A percentile compares a stretch with the other conserved stretches of the same genome.
Evolutionary conservation across 2,329 filamentous ascomycete species (phyloP).

Genomic region (Aspergillus oerlinghausenensis): DNA sequence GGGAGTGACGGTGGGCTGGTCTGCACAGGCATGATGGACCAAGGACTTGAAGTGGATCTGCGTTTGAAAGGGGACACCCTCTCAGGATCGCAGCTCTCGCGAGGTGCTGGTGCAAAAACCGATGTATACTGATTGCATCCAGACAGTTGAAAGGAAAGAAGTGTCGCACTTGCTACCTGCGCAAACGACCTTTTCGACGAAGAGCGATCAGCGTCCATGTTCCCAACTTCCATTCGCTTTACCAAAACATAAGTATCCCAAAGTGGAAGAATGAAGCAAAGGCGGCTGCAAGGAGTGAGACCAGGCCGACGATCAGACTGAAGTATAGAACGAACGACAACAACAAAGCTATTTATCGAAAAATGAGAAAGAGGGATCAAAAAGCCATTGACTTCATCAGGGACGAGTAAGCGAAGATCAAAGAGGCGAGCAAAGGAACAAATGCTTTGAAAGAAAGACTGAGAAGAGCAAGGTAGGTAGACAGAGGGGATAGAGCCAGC

Average conservation of each 20-base stretch:
- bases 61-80: slow-evolving; percentile 29
- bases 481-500: neutral
- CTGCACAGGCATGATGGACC: slow-evolving; percentile 37
- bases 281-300: slow-evolving; percentile 26
- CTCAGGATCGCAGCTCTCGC: slow-evolving; percentile 24
- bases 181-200: slow-evolving; percentile 36
- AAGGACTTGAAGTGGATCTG: slow-evolving; percentile 18
- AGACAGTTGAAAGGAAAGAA: slow-evolving; percentile 21
- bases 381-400: neutral
- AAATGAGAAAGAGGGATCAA: neutral
- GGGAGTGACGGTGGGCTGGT: slow-evolving; percentile 36
- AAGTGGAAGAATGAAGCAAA: slow-evolving; percentile 17
- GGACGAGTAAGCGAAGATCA: slow-evolving; percentile 8
- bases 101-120: slow-evolving; percentile 19
- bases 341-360: slow-evolving; percentile 15
- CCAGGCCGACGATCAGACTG: slow-evolving; percentile 19
- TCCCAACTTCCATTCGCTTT: slow-evolving; percentile 10
- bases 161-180: slow-evolving; percentile 36
- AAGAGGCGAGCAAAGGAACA: slow-evolving; percentile 6
- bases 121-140: slow-evolving; percentile 25
- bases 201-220: slow-evolving; percentile 27
- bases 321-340: slow-evolving; percentile 14
- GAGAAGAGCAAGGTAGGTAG: neutral
- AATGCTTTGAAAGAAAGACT: neutral
- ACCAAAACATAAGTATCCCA: slow-evolving; percentile 9